A percentile compares a stretch with the other conserved stretches of the same genome.
Conservation (phyloP, 192 early-diverging fungal genomes). For the Coemansia sp. region DNA sequence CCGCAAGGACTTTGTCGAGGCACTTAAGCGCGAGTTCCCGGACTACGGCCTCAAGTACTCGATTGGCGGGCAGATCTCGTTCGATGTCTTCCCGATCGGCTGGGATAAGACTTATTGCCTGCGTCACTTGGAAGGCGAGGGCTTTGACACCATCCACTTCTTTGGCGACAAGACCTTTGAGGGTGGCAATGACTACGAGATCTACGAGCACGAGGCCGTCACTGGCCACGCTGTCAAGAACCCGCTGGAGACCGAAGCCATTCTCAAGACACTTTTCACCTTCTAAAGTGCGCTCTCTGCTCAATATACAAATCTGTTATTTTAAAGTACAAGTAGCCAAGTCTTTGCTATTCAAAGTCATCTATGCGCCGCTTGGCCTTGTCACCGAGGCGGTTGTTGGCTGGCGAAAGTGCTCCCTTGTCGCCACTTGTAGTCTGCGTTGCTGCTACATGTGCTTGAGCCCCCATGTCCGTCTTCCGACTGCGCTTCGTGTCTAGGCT, state of each 20-base stretch:
- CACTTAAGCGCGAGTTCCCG: conserved; percentile 77
- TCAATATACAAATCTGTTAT: background rate
- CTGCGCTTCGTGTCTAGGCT: background rate
- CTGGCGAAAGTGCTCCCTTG: background rate
- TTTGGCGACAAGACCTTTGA: conserved; percentile 97
- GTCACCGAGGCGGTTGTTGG: background rate
- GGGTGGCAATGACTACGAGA: conserved; percentile 99
- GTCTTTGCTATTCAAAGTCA: background rate
- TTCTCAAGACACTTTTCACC: conserved; percentile 75
- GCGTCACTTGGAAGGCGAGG: conserved; percentile 79
- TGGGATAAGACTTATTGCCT: conserved; percentile 99
- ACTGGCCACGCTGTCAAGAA: conserved; percentile 83
- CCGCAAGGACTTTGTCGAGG: conserved; percentile 81
- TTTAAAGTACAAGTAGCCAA: background rate
- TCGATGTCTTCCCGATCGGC: conserved; percentile 97
- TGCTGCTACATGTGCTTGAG: background rate
- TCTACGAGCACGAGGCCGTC: conserved; percentile 75
- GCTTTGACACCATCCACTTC: conserved; percentile 91
- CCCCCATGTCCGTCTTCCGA: background rate
- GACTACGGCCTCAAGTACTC: conserved; percentile 89
- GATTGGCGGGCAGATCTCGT: conserved; percentile 98
- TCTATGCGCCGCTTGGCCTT: background rate
- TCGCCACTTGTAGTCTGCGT: background rate
- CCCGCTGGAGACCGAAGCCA: conserved; percentile 79
- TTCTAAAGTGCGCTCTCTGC: conserved; percentile 7